Evolutionary conservation across 2,329 filamentous ascomycete species (phyloP).

Genomic region (Beauveria scarabaeidicola): DNA sequence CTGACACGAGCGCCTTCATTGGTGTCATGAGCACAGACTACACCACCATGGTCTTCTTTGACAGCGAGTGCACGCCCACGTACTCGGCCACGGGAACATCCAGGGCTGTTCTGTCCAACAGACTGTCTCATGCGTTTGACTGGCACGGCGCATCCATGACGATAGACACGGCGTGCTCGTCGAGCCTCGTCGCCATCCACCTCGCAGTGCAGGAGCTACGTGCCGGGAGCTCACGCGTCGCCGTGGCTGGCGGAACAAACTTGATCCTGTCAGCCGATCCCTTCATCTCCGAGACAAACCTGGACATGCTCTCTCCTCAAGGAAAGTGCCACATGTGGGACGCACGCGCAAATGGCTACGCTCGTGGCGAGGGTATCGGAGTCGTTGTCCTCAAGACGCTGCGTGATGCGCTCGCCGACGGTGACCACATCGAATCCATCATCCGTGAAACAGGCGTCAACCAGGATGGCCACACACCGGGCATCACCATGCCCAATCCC

Average conservation of each 20-base stretch:
- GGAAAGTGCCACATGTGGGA: constrained; percentile 36
- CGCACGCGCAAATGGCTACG: constrained; percentile 37
- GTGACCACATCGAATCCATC: constrained; percentile 42
- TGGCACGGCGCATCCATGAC: constrained; percentile 42
- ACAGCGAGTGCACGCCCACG: constrained; percentile 12
- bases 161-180: constrained; percentile 41
- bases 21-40: constrained; percentile 23
- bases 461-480: constrained; percentile 44
- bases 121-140: constrained; percentile 45
- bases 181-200: constrained; percentile 39
- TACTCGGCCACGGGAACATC: constrained; percentile 6
- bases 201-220: constrained; percentile 37
- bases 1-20: constrained; percentile 14
- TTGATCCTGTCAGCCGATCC: constrained; percentile 4
- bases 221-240: constrained; percentile 32
- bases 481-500: constrained; percentile 45
- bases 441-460: constrained; percentile 41
- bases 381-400: constrained; percentile 46
- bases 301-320: constrained; percentile 38
- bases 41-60: constrained; percentile 19
- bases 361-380: constrained; percentile 46
- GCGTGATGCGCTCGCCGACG: constrained; percentile 41
- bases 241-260: constrained; percentile 26
- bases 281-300: constrained; percentile 31
- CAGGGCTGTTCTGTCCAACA: constrained; percentile 30